Evolutionary conservation across 345 rosid genomes (phyloP).

Genomic region (Tarenaya hassleriana): DNA sequence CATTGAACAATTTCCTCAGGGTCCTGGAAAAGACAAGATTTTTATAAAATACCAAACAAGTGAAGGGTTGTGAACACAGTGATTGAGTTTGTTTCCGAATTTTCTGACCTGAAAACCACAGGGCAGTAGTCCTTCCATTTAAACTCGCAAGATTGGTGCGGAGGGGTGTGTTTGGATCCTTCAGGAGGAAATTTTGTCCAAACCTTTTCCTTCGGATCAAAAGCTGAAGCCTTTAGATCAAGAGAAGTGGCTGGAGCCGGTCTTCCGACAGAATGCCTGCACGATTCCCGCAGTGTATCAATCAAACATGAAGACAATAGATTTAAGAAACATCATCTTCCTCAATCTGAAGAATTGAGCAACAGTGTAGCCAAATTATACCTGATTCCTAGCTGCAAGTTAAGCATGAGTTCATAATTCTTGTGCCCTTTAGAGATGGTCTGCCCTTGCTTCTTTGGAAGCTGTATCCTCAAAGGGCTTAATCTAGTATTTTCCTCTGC

Average conservation of each 20-base stretch:
- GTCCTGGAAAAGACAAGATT: slow-evolving; percentile 50
- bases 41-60: not conserved
- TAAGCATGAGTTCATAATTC: slow-evolving; percentile 96
- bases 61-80: not conserved
- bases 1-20: slow-evolving; percentile 76
- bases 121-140: slow-evolving; percentile 99
- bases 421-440: slow-evolving; percentile 90
- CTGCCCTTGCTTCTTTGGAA: slow-evolving; percentile 72
- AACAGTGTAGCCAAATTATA: slow-evolving; percentile 13
- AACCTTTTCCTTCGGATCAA: slow-evolving; percentile 89
- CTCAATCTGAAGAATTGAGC: not conserved
- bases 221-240: slow-evolving; percentile 82
- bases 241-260: slow-evolving; percentile 85
- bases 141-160: slow-evolving; percentile 86
- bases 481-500: slow-evolving; percentile 23
- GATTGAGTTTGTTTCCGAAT: not conserved
- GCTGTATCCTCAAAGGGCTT: slow-evolving; percentile 39
- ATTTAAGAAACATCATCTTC: slow-evolving; percentile 1
- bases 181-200: slow-evolving; percentile 96
- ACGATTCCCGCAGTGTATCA: not conserved
- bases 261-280: slow-evolving; percentile 88
- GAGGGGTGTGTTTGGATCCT: slow-evolving; percentile 94
- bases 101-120: slow-evolving; percentile 77
- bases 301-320: slow-evolving; percentile 10
- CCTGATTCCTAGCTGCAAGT: slow-evolving; percentile 97